Evolutionary conservation across 148 eudicot genomes (phyloP), one percentile per base, ranked within the genome.

Genomic region (Chenopodium quinoa): DNA sequence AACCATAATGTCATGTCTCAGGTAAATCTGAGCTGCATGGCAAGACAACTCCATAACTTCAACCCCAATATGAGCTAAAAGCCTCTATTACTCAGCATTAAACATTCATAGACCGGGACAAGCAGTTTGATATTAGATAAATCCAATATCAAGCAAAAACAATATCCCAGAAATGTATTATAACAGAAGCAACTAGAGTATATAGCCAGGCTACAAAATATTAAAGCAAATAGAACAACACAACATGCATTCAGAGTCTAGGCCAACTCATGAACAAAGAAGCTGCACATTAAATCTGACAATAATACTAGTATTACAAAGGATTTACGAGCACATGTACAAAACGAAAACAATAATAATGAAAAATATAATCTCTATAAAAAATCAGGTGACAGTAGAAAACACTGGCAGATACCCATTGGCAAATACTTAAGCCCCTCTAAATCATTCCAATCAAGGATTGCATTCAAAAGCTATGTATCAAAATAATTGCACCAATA

Each of bases 401-500:
- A 46, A 34, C 3, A 34, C 22, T 4, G 22, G 4, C 2, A 9
- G 9, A 70, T 14, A 68, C 7, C 44, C 4, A 40, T 71, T 19
- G 74, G 44, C 48, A 40, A 70, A 71, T 20, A 20, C 66, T 62
- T 20, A 62, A 62, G 66, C 72, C 9, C 44, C 73, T 34, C 73
- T 32, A 13, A 8, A 19, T 37, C 74, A 71, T 71, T 17, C 50
- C 23, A 70, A 40, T 37, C 74, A 71, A 71, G 74, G 48, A 3
- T 40, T 50, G 9, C 12, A 71, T 0, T 44, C 46, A 69, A 71
- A 37, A 37, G 27, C 74, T 37, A 71, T 37, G 44, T 40, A 14
- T 22, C 66, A 69, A 54, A 79, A 56, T 71, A 71, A 22, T 71
- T 58, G 64, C 54, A 79, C 75, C 71, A 56, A 32, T 22, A 71